Conservation (phyloP, 495 filamentous ascomycete species). For the Letharia lupina region DNA sequence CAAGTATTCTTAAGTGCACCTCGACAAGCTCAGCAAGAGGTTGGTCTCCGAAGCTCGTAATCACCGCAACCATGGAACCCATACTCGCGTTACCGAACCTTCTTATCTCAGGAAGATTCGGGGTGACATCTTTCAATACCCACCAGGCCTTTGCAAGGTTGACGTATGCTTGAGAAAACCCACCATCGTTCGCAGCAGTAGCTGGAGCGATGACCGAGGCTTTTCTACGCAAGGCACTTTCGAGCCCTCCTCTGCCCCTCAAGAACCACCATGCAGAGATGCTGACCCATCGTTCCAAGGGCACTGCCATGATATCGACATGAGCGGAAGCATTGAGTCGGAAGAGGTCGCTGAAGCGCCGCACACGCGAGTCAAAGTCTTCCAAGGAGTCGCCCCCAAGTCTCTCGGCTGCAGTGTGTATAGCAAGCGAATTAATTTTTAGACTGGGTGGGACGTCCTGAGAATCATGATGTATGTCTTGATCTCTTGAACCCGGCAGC, state of each 20-base stretch:
- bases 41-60: slow-evolving; percentile 41
- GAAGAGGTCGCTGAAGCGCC: slow-evolving; percentile 60
- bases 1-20: slow-evolving; percentile 47
- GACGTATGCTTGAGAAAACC: slow-evolving; percentile 53
- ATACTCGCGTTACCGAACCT: slow-evolving; percentile 41
- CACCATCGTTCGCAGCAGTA: neutral
- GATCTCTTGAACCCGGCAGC: neutral
- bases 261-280: slow-evolving; percentile 84
- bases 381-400: slow-evolving; percentile 55
- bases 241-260: slow-evolving; percentile 62
- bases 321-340: slow-evolving; percentile 60
- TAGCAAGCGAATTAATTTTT: slow-evolving; percentile 14
- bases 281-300: slow-evolving; percentile 56
- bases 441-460: neutral
- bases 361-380: slow-evolving; percentile 57
- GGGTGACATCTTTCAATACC: slow-evolving; percentile 60
- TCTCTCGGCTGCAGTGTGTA: slow-evolving; percentile 27
- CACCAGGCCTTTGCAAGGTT: slow-evolving; percentile 78
- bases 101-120: slow-evolving; percentile 43
- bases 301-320: slow-evolving; percentile 51
- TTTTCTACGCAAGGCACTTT: slow-evolving; percentile 53
- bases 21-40: slow-evolving; percentile 41
- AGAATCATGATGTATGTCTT: neutral
- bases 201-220: neutral
- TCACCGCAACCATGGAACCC: slow-evolving; percentile 37